Conservation (phyloP, 1,284 basidiomycete genomes). For the Trichosporon ovoides region DNA sequence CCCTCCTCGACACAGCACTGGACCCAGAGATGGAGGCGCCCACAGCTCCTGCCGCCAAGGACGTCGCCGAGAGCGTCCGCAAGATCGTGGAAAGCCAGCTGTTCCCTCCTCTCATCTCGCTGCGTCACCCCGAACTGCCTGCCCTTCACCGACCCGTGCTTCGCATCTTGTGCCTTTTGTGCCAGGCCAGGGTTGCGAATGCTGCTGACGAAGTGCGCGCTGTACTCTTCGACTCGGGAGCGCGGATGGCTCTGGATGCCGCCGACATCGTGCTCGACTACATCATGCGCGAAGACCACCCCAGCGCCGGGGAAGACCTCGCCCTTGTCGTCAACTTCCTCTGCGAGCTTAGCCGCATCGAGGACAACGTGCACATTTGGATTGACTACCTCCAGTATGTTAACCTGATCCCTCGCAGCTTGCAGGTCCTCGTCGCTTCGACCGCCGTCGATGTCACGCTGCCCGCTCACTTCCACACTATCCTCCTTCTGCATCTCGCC, state of each 20-base stretch:
- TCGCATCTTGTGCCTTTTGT: slow-evolving; percentile 70
- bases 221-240: slow-evolving; percentile 30
- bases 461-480: slow-evolving; percentile 62
- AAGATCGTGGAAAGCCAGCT: slow-evolving; percentile 65
- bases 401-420: slow-evolving; percentile 67
- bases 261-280: slow-evolving; percentile 38
- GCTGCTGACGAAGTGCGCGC: slow-evolving; percentile 18
- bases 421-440: slow-evolving; percentile 66
- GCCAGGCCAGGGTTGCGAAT: slow-evolving; percentile 14
- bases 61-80: slow-evolving; percentile 61
- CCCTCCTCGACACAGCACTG: slow-evolving; percentile 64
- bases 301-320: slow-evolving; percentile 23
- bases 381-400: slow-evolving; percentile 73
- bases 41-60: slow-evolving; percentile 36
- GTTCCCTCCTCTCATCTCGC: slow-evolving; percentile 68
- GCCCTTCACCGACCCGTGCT: slow-evolving; percentile 76
- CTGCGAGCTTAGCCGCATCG: slow-evolving; percentile 31
- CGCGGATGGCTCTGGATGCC: slow-evolving; percentile 35
- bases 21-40: slow-evolving; percentile 56
- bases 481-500: slow-evolving; percentile 79
- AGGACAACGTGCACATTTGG: slow-evolving; percentile 54
- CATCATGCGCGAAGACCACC: slow-evolving; percentile 18
- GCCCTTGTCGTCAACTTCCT: slow-evolving; percentile 36
- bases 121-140: slow-evolving; percentile 61
- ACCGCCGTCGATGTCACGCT: slow-evolving; percentile 25